Evolutionary conservation across 2,329 filamentous ascomycete genomes (phyloP).

Genomic region (Aureobasidium subglaciale): DNA sequence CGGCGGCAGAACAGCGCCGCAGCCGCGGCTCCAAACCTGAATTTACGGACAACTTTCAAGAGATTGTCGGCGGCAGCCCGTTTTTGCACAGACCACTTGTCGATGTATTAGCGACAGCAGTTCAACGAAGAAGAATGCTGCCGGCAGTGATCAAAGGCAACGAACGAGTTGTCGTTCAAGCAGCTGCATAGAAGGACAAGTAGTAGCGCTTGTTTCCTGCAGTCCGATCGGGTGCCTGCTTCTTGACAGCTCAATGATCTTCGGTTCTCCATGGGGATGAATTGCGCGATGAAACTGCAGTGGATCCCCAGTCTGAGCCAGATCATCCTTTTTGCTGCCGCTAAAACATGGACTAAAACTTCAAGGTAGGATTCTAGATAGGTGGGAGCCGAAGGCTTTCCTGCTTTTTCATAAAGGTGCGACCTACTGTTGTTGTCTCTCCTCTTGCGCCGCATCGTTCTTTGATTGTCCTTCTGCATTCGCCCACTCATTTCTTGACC

Average conservation of each 20-base stretch:
- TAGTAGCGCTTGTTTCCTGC: neutral
- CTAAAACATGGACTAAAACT: constrained; percentile 7
- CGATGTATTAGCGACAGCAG: constrained; percentile 3
- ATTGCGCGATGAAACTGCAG: constrained; percentile 13
- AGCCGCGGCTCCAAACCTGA: neutral
- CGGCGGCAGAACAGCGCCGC: neutral
- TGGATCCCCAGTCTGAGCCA: constrained; percentile 9
- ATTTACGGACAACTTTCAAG: constrained; percentile 3
- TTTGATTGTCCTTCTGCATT: neutral
- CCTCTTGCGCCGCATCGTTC: neutral
- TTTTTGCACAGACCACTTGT: constrained; percentile 1
- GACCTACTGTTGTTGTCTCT: neutral
- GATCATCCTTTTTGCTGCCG: neutral
- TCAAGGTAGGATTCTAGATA: constrained; percentile 8
- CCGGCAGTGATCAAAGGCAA: constrained; percentile 3
- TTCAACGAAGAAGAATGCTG: constrained; percentile 1
- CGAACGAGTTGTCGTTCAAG: neutral
- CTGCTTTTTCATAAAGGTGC: neutral
- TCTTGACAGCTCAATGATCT: constrained; percentile 5
- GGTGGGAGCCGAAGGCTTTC: neutral
- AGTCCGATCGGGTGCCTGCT: neutral
- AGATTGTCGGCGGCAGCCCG: constrained; percentile 1
- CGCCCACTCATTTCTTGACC: neutral
- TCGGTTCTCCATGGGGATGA: constrained; percentile 5
- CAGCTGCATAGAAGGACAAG: neutral